phyloP scores from a whole-genome alignment of 1,284 basidiomycete genomes.

The Xerocomus minutiporus region DNA sequence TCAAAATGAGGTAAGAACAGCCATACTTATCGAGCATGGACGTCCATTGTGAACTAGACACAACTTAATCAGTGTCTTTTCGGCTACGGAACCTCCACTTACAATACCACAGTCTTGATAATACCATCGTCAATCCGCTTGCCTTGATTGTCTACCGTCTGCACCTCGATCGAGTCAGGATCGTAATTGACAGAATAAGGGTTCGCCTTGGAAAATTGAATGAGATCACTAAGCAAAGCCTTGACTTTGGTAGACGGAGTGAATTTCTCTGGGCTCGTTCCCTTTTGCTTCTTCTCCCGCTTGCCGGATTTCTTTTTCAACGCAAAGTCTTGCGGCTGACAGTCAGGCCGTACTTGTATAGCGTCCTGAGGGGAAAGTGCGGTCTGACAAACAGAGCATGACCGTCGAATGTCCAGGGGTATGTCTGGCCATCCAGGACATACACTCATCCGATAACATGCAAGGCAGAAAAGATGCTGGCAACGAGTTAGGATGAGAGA shows the following conservation, averaged over 20 bases:
- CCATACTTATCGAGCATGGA: conserved; percentile 88
- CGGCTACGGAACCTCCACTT: conserved; percentile 31
- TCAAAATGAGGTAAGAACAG: neutral
- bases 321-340: conserved; percentile 36
- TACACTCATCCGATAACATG: conserved; percentile 73
- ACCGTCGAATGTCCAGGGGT: conserved; percentile 49
- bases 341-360: conserved; percentile 67
- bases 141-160: conserved; percentile 72
- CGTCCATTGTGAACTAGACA: conserved; percentile 86
- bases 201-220: conserved; percentile 73
- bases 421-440: conserved; percentile 79
- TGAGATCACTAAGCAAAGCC: conserved; percentile 69
- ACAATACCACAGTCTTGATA: conserved; percentile 92
- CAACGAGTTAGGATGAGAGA: conserved; percentile 82
- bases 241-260: conserved; percentile 84
- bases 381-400: conserved; percentile 73
- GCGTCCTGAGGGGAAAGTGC: conserved; percentile 63
- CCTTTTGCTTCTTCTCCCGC: conserved; percentile 68
- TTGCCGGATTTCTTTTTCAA: conserved; percentile 62
- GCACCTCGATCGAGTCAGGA: conserved; percentile 61
- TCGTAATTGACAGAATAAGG: conserved; percentile 85
- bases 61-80: conserved; percentile 17
- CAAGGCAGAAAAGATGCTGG: conserved; percentile 86
- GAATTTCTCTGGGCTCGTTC: conserved; percentile 52
- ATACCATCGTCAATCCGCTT: conserved; percentile 63